Evolutionary conservation across 805 yeast species (phyloP).

Genomic region (Ogataea ganodermae): DNA sequence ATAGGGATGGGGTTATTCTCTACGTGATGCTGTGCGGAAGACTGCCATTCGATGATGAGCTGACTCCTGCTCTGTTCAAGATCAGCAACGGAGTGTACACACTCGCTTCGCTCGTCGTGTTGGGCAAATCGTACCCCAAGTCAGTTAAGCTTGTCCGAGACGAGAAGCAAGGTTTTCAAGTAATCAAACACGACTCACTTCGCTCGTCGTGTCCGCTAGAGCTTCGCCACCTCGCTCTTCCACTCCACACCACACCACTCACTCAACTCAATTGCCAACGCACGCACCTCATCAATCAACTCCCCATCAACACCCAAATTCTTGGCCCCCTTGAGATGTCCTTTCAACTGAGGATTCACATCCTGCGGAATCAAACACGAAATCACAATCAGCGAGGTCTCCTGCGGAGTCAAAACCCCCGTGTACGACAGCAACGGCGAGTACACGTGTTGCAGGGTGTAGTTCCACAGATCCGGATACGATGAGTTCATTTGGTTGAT

Average conservation of each 20-base stretch:
- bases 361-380: constrained; percentile 88
- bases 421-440: constrained; percentile 74
- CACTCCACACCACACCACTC: constrained; percentile 75
- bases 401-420: constrained; percentile 60
- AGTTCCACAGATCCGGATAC: constrained; percentile 84
- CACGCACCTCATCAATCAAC: constrained; percentile 60
- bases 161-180: too few relatives aligned
- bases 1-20: constrained; percentile 92
- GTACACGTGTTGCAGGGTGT: constrained; percentile 71
- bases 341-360: constrained; percentile 89
- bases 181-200: not conserved
- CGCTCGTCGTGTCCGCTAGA: constrained; percentile 32
- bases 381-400: constrained; percentile 75
- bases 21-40: constrained; percentile 97
- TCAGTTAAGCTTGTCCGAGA: too few relatives aligned
- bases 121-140: too few relatives aligned
- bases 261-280: constrained; percentile 62
- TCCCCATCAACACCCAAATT: constrained; percentile 73
- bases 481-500: constrained; percentile 66
- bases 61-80: constrained; percentile 90
- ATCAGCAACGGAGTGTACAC: constrained; percentile 92
- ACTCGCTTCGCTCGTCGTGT: too few relatives aligned
- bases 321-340: constrained; percentile 84
- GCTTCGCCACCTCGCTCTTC: constrained; percentile 55
- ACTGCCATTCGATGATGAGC: constrained; percentile 93